These are phyloP conservation scores for Oryza rufipogon DNA, from an alignment of 176 grass and related monocot species.

Conservation along the genomic window DNA sequence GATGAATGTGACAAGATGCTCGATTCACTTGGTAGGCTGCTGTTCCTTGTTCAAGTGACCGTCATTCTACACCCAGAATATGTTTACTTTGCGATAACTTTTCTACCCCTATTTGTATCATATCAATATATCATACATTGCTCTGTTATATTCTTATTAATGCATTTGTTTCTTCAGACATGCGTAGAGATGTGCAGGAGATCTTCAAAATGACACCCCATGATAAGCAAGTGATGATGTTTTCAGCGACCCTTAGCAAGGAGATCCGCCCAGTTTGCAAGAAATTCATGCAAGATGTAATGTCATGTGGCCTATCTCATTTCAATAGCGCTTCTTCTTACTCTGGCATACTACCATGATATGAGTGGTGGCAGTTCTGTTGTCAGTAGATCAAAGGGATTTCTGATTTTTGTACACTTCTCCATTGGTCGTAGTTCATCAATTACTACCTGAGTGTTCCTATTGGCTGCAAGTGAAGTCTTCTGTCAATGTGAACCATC, in stretches of 20 bases:
- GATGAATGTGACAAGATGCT: slow-evolving; percentile 99
- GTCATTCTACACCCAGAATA: not conserved
- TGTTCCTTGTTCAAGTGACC: not conserved
- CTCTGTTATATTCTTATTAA: slow-evolving; percentile 5
- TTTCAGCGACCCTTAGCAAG: slow-evolving; percentile 94
- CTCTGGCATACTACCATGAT: slow-evolving; percentile 27
- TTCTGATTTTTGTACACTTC: not conserved
- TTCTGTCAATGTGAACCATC: slow-evolving; percentile 22
- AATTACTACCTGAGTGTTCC: slow-evolving; percentile 20
- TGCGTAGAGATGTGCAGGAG: slow-evolving; percentile 92
- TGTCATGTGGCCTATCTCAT: slow-evolving; percentile 65
- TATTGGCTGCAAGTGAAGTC: slow-evolving; percentile 20
- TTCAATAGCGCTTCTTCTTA: slow-evolving; percentile 29
- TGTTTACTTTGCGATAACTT: not conserved
- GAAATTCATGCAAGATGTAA: slow-evolving; percentile 98
- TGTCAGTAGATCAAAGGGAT: slow-evolving; percentile 34
- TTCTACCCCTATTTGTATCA: not conserved
- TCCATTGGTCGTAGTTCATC: not conserved
- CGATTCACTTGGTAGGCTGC: slow-evolving; percentile 73
- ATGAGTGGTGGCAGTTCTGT: slow-evolving; percentile 25
- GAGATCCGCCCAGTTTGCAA: slow-evolving; percentile 95
- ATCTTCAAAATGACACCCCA: slow-evolving; percentile 98
- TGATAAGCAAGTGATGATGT: slow-evolving; percentile 98
- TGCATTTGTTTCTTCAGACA: slow-evolving; percentile 56
- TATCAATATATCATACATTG: not conserved